Percentiles rank a stretch among this genome's conserved stretches.
These are phyloP conservation scores for Penstemon newberryi DNA, from an alignment of 257 asterid species.

Conservation along the genomic window DNA sequence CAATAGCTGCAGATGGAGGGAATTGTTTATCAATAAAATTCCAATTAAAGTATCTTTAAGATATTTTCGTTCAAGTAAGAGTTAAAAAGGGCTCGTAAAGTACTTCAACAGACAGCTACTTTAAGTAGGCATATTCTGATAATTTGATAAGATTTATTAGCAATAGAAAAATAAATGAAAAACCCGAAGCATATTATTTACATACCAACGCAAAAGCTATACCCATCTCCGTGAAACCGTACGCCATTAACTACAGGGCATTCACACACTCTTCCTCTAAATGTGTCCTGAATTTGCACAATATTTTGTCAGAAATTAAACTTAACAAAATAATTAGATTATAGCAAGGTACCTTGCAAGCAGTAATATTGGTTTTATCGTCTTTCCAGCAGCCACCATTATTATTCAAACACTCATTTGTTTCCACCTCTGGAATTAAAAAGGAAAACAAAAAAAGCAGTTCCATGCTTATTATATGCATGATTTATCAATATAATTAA, in stretches of 20 bases:
- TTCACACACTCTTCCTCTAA: conserved; percentile 53
- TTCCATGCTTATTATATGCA: conserved; percentile 12
- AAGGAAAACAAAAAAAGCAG: conserved; percentile 17
- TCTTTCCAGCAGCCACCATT: conserved; percentile 93
- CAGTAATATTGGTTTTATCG: conserved; percentile 56
- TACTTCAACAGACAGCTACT: not conserved
- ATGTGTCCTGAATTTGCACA: conserved; percentile 39
- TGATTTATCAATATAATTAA: not conserved
- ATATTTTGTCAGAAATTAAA: conserved; percentile 10
- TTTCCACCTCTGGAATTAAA: conserved; percentile 57
- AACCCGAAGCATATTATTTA: not conserved
- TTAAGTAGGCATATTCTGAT: not conserved
- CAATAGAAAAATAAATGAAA: not conserved
- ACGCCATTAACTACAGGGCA: conserved; percentile 51
- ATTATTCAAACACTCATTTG: conserved; percentile 72
- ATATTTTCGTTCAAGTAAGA: not conserved
- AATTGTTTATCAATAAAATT: conserved; percentile 6
- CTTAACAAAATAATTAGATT: not conserved
- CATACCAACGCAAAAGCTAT: conserved; percentile 49
- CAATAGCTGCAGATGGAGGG: conserved; percentile 42
- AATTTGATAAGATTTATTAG: not conserved
- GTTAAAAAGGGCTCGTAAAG: not conserved
- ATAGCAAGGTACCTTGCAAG: conserved; percentile 64
- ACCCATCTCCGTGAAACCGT: conserved; percentile 55
- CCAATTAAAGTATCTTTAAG: not conserved